A percentile compares a stretch with the other conserved stretches of the same genome.
Conservation (phyloP, 805 yeast species). For the Ogataea zsoltii region DNA sequence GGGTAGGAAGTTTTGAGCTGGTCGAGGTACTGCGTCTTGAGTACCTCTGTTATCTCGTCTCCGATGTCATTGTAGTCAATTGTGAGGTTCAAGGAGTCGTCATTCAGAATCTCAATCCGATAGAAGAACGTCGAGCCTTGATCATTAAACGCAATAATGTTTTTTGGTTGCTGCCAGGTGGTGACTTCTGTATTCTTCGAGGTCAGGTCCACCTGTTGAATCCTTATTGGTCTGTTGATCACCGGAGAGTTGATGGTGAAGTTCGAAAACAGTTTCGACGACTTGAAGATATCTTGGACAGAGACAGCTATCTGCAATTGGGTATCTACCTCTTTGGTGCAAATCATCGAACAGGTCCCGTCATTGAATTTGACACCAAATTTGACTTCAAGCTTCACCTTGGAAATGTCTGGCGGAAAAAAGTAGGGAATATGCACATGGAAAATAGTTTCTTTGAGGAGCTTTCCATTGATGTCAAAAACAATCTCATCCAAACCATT, state of each 20-base stretch:
- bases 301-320: conserved; percentile 66
- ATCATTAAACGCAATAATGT: conserved; percentile 60
- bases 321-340: conserved; percentile 45
- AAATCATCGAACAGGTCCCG: conserved; percentile 19
- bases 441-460: conserved; percentile 13
- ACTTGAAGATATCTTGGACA: conserved; percentile 75
- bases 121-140: conserved; percentile 68
- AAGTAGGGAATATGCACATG: conserved; percentile 32
- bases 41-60: conserved; percentile 42
- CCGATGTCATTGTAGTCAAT: conserved; percentile 48
- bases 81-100: conserved; percentile 42
- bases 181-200: conserved; percentile 23
- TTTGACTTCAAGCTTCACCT: conserved; percentile 28
- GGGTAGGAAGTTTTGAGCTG: conserved; percentile 8
- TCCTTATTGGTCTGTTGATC: conserved; percentile 51
- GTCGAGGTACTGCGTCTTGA: conserved; percentile 24
- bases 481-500: conserved; percentile 16
- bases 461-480: conserved; percentile 14
- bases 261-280: conserved; percentile 57
- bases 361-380: conserved; percentile 24
- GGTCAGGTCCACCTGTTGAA: conserved; percentile 40
- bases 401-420: conserved; percentile 36
- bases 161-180: conserved; percentile 35
- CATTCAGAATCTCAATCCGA: conserved; percentile 39
- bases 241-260: conserved; percentile 67